Evolutionary conservation across 2,329 filamentous ascomycete species (phyloP), one percentile per base, ranked within the genome.

Genomic region (Stagonosporopsis rhizophila): DNA sequence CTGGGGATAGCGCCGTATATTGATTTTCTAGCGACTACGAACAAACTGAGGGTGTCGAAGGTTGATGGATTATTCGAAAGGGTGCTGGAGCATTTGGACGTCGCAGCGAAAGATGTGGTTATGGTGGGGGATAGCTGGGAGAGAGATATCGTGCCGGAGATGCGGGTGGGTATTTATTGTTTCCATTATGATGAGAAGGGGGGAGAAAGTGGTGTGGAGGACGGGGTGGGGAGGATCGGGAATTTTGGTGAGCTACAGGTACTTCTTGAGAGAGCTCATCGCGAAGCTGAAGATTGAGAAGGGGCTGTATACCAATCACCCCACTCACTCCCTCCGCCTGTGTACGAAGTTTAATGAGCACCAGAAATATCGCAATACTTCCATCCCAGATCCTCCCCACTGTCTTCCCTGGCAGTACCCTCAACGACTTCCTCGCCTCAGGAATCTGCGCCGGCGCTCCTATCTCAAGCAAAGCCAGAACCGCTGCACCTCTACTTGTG

Each of bases 11-110:
- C 19, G 35, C 35, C 53, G 0, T 70, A 65, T 30, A 47, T 75
- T 15, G 70, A 78, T 54, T 52, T 66, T 17, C 59, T 78, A 1
- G 64, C 70, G 2, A 77, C 75, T 1, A 75, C 74, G 0, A 77
- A 75, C 50, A 58, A 68, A 28, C 14, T 75, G 27, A 63, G 71
- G 2, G 59, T 52, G 20, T 65, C 73, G 17, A 46, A 44, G 22
- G 27, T 27, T 7, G 17, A 45, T 12, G 41, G 49, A 6, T 17
- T 52, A 15, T 52, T 45, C 9, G 19, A 2, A n/a, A 39, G 11
- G 27, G 45, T 40, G 17, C 7, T 48, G 35, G 35, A 40, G 35
- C 34, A 32, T 20, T 11, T 58, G 12, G 32, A 19, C 0, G 17
- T 61, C 2, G 7, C 30, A 20, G 20, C 38, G 1, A n/a, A 38